Base-by-base conservation (phyloP, 768 basidiomycete genomes). In the Lanmaoa rubissima region DNA sequence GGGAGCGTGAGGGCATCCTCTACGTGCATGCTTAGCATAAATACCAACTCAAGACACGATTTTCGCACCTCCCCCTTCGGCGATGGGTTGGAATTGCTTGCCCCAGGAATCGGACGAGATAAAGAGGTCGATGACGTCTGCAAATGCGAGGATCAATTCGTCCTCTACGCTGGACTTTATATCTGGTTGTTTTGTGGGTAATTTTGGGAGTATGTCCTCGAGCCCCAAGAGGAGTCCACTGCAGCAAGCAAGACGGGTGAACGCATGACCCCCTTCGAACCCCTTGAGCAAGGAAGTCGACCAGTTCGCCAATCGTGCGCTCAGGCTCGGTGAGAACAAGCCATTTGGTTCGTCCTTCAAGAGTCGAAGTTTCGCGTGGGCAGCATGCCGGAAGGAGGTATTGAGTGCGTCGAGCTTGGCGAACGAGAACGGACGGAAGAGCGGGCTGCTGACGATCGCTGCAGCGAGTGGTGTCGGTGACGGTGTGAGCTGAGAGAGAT, bases 111-210 rank as follows among this genome's bases (percentile, higher is more conserved):
- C 70, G 5, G 74, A 71, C 8, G 65, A 67, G 17, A 65, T 62
- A 58, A 86, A 84, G 12, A 79, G 71, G 61, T 91, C 89, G 68
- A 91, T 81, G 24, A 87, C 80, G 65, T 91, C 89, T 9, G 90
- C 89, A 28, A 90, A 75, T 4, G 87, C 82, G 28, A 92, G 74
- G 32, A 91, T 75, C 26, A 83, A 67, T 63, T 89, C 86, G 52
- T 87, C 81, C 68, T 92, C 86, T 11, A 86, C 78, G 42, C 65
- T 66, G 5, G 73, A 71, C 44, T 78, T 76, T 10, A 70, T 68
- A n/a, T 66, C 65, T 14, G 66, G 63, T 26, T 69, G 49, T 58
- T 68, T 53, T 61, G 69, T 48, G 67, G 63, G 61, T 73, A 72
- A 14, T 41, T 48, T 56, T 58, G 76, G 44, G 80, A 66, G 57